Evolutionary conservation across 1,284 basidiomycete species (phyloP), one percentile per base, ranked within the genome.

Genomic region (Leucoagaricus sp.): DNA sequence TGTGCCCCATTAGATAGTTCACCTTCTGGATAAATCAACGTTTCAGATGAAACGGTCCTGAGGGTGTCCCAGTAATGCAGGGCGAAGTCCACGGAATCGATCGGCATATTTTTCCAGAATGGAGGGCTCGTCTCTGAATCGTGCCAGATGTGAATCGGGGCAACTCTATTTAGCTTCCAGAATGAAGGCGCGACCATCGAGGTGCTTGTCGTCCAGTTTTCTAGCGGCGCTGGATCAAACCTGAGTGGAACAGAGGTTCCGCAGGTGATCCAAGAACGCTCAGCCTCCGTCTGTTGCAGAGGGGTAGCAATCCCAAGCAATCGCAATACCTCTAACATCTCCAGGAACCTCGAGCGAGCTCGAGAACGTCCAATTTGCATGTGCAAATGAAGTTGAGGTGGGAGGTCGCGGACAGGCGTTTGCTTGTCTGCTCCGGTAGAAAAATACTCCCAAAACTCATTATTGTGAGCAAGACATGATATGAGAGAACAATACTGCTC

Each of bases 401-500:
- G 78, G 6, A 91, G 61, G 53, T 83, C 69, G 17, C 72, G 73
- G 21, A 91, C 72, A 3, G 75, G 70, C 1, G 74, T 85, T 29
- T 74, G 67, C 19, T 72, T 72, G 17, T 82, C 84, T 31, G 73
- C 72, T 2, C 75, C 72, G 0, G 76, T 77, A 2, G 66, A 65
- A 48, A 89, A 71, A 17, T 82, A 75, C 3, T 68, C 63, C 13
- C 71, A 70, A 17, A 91, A 73, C 28, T 83, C 81, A 13, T 85
- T 80, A 56, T 77, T 76, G 49, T 83, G 74, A 4, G 68, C 63
- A 17, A 82, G 66, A 23, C 83, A 75, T 10, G 88, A 78, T 19
- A 92, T 77, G 15, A 91, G 61, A 6, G 84, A 76, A 59, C 82
- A 86, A 64, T 86, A 88, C 1, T 79, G 67, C 9, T 74, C 74